Base-by-base conservation (phyloP, 306 rosid species). In the Corylus americana region DNA sequence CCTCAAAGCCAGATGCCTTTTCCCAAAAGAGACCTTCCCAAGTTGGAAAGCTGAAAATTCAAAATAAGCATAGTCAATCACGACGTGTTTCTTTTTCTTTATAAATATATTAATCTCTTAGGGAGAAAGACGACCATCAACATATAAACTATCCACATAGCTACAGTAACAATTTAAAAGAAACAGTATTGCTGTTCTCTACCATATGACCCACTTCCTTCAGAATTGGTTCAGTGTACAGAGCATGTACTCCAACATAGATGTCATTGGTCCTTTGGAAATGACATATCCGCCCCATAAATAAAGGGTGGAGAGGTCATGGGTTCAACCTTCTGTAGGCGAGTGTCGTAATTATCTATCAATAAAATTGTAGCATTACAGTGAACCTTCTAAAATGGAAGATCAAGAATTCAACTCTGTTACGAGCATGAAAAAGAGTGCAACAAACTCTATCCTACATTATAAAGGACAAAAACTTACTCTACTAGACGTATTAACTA, bases 1-100 rank as follows among this genome's bases (percentile, higher is more conserved):
- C 99, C 88, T 96, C 99, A 87, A 96, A 93, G 3, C 99, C 99
- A 49, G 99, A 96, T 76, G 99, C 99, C 84, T 96, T 96, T 54
- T 96, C 99, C 99, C 99, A 96, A 55, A 94, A 94, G 83, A 94
- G 98, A 88, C 97, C 97, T 86, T 94, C 98, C 97, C 98, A 94
- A 29, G 98, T 92, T 54, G 97, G 97, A 79, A 92, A 92, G 79
- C 98, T 94, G 86, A 47, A 79, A 80, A 79, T 35, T 72, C 71
- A 75, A 78, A 80, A 58, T 11, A 81, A 80, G 69, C 3, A 16
- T 39, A n/a, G 61, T 85, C 78, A 86, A 74, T 67, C 37, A 18
- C 29, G 55, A n/a, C 7, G 11, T 18, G 14, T 8, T n/a, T 37
- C 42, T 59, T 8, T 16, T 3, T 8, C 47, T 10, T 63, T 17